A percentile compares a stretch with the other conserved stretches of the same genome.
Conservation (phyloP, 2,329 filamentous ascomycete species). For the Paracamarosporium sp. region DNA sequence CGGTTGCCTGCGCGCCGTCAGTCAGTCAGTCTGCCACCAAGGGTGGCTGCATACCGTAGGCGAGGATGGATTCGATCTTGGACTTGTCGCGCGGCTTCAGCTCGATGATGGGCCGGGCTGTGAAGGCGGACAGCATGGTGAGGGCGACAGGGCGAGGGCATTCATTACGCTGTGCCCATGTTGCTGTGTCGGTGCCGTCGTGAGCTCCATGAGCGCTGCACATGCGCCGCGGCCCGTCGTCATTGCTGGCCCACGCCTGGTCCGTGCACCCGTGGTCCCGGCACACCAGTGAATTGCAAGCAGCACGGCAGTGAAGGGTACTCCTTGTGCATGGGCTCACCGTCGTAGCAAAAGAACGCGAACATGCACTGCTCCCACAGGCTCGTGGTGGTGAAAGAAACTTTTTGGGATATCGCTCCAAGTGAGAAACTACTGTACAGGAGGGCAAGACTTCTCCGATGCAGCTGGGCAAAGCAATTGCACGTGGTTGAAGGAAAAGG, state of each 20-base stretch:
- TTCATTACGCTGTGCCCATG: conserved; percentile 21
- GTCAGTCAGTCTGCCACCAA: conserved; percentile 8
- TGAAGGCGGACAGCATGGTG: conserved; percentile 94
- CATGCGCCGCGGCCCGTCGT: conserved; percentile 19
- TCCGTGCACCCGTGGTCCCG: conserved; percentile 2
- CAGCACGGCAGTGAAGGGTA: not conserved
- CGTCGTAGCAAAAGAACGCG: not conserved
- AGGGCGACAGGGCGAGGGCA: conserved; percentile 1
- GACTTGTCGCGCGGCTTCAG: conserved; percentile 94
- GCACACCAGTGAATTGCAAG: not conserved
- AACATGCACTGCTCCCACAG: not conserved
- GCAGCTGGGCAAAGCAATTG: not conserved
- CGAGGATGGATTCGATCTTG: conserved; percentile 93
- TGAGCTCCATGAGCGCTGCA: conserved; percentile 25
- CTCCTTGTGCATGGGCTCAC: not conserved
- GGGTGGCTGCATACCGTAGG: conserved; percentile 69
- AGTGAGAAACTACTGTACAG: not conserved
- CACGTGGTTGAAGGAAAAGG: not conserved
- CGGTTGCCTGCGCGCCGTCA: conserved; percentile 71
- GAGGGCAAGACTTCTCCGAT: not conserved
- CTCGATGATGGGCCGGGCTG: conserved; percentile 95
- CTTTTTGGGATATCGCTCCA: not conserved
- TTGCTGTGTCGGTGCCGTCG: conserved; percentile 23
- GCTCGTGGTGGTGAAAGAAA: not conserved
- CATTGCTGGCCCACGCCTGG: conserved; percentile 23